A percentile compares a stretch with the other conserved stretches of the same genome.
These are phyloP conservation scores for Coemansia sp. DNA, from an alignment of 192 early-diverging fungal genomes.

Conservation along the genomic window DNA sequence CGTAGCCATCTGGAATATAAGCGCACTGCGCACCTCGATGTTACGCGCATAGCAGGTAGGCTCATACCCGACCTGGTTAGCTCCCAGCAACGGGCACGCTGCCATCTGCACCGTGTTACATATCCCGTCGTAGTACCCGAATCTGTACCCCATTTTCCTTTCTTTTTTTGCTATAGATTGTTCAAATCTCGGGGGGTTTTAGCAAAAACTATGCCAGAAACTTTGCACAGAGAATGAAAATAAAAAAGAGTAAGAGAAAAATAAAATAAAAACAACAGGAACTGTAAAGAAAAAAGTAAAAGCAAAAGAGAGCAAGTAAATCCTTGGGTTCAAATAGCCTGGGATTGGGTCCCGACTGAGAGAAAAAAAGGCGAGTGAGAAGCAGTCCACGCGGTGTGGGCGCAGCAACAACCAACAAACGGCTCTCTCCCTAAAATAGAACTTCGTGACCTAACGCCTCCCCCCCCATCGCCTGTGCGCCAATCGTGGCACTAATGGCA, in stretches of 20 bases:
- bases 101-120: conserved; percentile 83
- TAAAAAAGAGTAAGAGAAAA: conserved; percentile 4
- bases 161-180: background rate
- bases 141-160: conserved; percentile 42
- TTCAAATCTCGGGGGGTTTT: background rate
- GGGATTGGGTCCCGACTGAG: background rate
- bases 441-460: background rate
- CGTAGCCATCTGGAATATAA: conserved; percentile 97
- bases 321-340: background rate
- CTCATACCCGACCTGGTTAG: conserved; percentile 67
- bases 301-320: background rate
- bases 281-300: background rate
- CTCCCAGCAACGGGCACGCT: conserved; percentile 88
- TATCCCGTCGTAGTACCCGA: conserved; percentile 89
- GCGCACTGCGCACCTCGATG: conserved; percentile 77
- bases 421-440: conserved; percentile 3
- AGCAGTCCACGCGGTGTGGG: background rate
- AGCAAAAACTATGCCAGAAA: background rate
- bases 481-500: background rate
- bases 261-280: conserved; percentile 1
- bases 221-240: background rate
- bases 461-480: background rate
- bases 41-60: conserved; percentile 95
- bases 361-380: background rate
- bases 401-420: background rate